Conservation (phyloP, 108 stramenopile genomes). For the Fragilaria radians region DNA sequence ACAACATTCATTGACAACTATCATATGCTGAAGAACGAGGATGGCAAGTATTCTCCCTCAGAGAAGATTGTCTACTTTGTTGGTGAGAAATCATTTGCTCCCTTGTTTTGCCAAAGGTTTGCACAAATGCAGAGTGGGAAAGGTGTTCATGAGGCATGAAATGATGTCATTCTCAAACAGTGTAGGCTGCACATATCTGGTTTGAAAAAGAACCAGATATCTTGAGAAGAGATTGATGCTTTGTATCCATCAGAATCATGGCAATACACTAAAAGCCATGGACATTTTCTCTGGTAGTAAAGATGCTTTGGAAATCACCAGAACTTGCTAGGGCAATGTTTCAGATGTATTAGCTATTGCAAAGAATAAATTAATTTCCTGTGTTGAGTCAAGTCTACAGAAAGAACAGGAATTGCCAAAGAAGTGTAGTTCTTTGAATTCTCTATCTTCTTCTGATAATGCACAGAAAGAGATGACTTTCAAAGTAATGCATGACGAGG, state of each 20-base stretch:
- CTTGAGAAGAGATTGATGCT: not conserved
- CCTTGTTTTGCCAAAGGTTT: not conserved
- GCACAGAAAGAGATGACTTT: no score
- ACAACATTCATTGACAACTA: not conserved
- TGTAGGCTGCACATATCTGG: not conserved
- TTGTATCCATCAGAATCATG: not conserved
- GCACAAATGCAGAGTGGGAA: not conserved
- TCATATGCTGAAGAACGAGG: not conserved
- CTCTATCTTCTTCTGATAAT: no score
- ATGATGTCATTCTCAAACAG: not conserved
- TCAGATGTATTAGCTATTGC: not conserved
- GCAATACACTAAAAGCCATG: no score
- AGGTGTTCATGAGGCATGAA: not conserved
- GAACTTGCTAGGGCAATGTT: not conserved
- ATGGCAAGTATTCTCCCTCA: not conserved
- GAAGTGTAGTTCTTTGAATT: not conserved
- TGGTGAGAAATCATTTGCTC: not conserved
- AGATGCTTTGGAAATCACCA: not conserved
- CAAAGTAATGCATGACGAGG: no score
- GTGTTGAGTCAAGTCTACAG: not conserved
- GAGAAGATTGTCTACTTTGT: not conserved
- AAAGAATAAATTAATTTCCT: no score
- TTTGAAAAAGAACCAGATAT: not conserved
- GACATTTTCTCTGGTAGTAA: no score
- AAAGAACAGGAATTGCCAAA: not conserved